These are phyloP conservation scores for Omphalea diandra DNA, from an alignment of 441 rosid species.

Conservation along the genomic window DNA sequence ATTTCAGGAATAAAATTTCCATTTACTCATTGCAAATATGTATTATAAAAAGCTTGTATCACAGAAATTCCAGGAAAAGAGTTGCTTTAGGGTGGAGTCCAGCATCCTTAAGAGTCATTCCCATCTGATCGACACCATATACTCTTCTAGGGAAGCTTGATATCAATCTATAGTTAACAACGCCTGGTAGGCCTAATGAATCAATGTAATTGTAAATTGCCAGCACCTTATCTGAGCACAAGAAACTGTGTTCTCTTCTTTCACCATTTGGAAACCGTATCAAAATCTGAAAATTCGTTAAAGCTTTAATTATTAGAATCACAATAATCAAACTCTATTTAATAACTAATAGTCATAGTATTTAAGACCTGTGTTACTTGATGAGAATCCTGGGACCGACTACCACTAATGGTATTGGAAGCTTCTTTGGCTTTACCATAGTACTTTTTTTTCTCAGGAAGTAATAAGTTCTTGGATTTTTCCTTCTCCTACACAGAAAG, in stretches of 20 bases:
- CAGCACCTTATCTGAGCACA: conserved; percentile 40
- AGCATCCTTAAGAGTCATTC: conserved; percentile 49
- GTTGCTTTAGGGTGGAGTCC: conserved; percentile 62
- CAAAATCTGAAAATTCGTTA: conserved; percentile 39
- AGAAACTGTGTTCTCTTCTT: conserved; percentile 56
- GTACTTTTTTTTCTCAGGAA: conserved; percentile 28
- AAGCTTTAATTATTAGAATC: neutral
- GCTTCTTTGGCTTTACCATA: conserved; percentile 24
- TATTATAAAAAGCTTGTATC: neutral
- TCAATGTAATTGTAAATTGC: conserved; percentile 46
- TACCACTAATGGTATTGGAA: conserved; percentile 18
- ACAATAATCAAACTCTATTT: neutral
- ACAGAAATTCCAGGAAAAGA: conserved; percentile 52
- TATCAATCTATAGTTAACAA: conserved; percentile 45
- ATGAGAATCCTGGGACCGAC: conserved; percentile 32
- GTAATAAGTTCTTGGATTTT: conserved; percentile 29
- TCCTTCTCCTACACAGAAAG: conserved; percentile 41
- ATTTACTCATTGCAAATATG: too few relatives aligned
- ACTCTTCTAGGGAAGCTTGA: conserved; percentile 53
- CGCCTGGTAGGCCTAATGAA: conserved; percentile 41
- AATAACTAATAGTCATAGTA: neutral
- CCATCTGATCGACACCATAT: conserved; percentile 46
- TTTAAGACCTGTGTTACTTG: conserved; percentile 43
- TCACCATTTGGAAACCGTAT: conserved; percentile 61
- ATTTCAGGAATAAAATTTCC: too few relatives aligned